Percentiles rank a stretch among this genome's conserved stretches.
Conservation (phyloP, 2,329 filamentous ascomycete species). For the Geosmithia putterillii region DNA sequence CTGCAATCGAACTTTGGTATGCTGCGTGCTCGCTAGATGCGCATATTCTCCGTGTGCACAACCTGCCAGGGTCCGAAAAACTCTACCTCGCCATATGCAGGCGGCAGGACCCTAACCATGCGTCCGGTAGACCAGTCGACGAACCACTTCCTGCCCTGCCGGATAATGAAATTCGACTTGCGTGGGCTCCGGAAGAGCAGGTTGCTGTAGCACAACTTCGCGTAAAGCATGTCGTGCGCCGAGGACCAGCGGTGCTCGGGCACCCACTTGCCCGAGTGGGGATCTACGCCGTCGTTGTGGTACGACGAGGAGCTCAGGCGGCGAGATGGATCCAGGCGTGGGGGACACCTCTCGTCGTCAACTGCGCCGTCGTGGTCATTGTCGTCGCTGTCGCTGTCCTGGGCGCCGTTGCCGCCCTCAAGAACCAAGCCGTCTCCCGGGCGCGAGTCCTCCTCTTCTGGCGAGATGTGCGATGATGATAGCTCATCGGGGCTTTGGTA, state of each 20-base stretch:
- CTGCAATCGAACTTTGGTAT: no score
- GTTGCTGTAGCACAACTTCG: slow-evolving; percentile 47
- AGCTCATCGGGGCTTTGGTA: slow-evolving; percentile 1
- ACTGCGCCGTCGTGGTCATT: slow-evolving; percentile 2
- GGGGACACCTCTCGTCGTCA: slow-evolving; percentile 10
- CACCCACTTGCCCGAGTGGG: slow-evolving; percentile 41
- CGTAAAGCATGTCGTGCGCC: slow-evolving; percentile 46
- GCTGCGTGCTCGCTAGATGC: slow-evolving; percentile 17
- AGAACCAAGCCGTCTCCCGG: no score
- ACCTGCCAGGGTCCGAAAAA: slow-evolving; percentile 36
- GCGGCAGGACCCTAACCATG: slow-evolving; percentile 40
- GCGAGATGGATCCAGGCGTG: slow-evolving; percentile 17
- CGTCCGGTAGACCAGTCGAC: slow-evolving; percentile 47
- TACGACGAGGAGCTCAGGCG: slow-evolving; percentile 33
- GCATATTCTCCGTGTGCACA: slow-evolving; percentile 34
- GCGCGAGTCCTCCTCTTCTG: neutral
- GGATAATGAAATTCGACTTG: slow-evolving; percentile 45
- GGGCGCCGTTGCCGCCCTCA: neutral
- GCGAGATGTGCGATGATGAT: neutral
- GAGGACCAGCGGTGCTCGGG: slow-evolving; percentile 41
- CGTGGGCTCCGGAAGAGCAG: slow-evolving; percentile 42
- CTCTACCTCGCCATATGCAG: slow-evolving; percentile 39
- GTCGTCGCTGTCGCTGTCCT: neutral
- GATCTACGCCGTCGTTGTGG: slow-evolving; percentile 30
- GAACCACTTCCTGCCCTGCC: slow-evolving; percentile 43